These are phyloP conservation scores for Neltuma alba DNA, from an alignment of 306 rosid genomes.

Conservation along the genomic window DNA sequence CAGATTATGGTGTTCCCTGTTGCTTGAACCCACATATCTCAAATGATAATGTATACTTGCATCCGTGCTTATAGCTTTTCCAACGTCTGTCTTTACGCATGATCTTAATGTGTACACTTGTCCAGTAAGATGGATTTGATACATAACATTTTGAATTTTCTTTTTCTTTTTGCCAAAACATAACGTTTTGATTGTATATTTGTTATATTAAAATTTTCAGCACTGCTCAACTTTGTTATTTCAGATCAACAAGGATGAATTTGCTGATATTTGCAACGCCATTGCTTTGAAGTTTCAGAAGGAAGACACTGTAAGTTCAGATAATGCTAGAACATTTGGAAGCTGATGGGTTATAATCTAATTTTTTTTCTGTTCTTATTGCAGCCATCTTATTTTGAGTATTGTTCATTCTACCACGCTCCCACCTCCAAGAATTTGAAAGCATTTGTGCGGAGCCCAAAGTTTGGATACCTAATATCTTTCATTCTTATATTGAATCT, in stretches of 20 bases:
- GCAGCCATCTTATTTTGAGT: conserved; percentile 85
- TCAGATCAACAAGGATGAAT: conserved; percentile 86
- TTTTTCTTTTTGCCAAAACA: neutral
- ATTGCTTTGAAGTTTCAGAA: conserved; percentile 82
- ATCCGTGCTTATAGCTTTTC: neutral
- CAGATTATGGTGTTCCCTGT: neutral
- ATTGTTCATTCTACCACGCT: conserved; percentile 61
- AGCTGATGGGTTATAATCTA: conserved; percentile 36
- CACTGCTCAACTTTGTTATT: conserved; percentile 26
- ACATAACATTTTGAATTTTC: neutral
- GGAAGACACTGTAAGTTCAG: conserved; percentile 76
- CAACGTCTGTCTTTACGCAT: neutral
- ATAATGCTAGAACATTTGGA: conserved; percentile 22
- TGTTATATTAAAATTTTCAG: conserved; percentile 22
- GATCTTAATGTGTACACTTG: neutral
- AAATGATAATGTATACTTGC: neutral
- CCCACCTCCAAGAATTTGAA: conserved; percentile 64
- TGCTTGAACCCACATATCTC: neutral
- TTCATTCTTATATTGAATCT: conserved; percentile 76
- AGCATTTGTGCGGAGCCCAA: conserved; percentile 68
- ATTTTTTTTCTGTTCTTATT: conserved; percentile 42
- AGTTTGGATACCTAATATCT: conserved; percentile 87
- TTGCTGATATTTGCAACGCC: conserved; percentile 93
- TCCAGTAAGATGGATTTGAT: neutral
- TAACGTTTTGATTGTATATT: neutral